phyloP scores from a whole-genome alignment of 2,329 filamentous ascomycete genomes.

The Botryosphaeria dothidea region DNA sequence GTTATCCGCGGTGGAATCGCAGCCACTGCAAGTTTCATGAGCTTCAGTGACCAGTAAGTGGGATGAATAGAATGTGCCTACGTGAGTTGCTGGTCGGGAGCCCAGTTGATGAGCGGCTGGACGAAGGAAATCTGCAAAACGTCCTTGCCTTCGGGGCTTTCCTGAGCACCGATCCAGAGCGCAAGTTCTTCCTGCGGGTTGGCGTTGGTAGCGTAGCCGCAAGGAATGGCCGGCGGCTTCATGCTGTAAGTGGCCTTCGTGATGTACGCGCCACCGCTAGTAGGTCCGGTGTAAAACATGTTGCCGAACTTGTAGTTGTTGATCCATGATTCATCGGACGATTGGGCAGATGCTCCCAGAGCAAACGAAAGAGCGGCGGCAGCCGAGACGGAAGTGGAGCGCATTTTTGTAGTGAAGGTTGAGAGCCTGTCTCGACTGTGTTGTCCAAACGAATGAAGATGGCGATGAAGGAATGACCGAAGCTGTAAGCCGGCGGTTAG shows the following conservation, averaged over 20 bases:
- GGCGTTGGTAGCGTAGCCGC: conserved; percentile 6
- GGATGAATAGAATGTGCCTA: not conserved
- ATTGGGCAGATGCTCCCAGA: conserved; percentile 1
- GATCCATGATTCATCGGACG: conserved; percentile 4
- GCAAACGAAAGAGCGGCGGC: conserved; percentile 9
- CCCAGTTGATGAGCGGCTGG: conserved; percentile 20
- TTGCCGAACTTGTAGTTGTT: conserved; percentile 20
- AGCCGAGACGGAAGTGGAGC: conserved; percentile 4
- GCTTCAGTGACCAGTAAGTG: not conserved
- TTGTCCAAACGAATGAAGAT: not conserved
- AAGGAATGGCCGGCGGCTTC: conserved; percentile 8
- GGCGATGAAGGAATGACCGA: not conserved
- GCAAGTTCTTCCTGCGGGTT: not conserved
- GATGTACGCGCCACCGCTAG: conserved; percentile 19
- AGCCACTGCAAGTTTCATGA: not conserved
- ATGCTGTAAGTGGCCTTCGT: conserved; percentile 22
- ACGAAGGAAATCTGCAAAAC: conserved; percentile 20
- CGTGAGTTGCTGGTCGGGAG: conserved; percentile 6
- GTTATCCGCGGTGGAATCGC: conserved; percentile 12
- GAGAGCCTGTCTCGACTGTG: not conserved
- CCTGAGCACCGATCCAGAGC: conserved; percentile 20
- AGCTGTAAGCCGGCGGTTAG: not conserved
- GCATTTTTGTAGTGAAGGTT: not conserved
- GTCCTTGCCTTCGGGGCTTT: conserved; percentile 9
- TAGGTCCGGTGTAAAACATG: conserved; percentile 21